phyloP scores from a whole-genome alignment of 306 rosid genomes.

The Leucaena leucocephala region DNA sequence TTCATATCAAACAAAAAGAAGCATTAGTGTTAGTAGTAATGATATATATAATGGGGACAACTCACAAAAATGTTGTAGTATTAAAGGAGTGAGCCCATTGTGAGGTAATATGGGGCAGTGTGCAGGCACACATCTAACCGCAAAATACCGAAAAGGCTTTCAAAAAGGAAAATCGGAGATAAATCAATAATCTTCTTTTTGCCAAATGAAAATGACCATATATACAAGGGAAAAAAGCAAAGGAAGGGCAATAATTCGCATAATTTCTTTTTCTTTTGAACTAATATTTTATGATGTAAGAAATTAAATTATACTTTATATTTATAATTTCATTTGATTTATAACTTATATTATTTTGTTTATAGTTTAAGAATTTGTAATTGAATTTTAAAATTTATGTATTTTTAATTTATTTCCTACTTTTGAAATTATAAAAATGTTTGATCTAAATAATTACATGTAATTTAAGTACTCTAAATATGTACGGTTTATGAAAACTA shows the following conservation, averaged over 20 bases:
- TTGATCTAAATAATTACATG: neutral
- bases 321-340: neutral
- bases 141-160: slow-evolving; percentile 46
- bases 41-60: slow-evolving; percentile 36
- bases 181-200: slow-evolving; percentile 40
- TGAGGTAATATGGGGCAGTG: slow-evolving; percentile 46
- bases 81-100: slow-evolving; percentile 41
- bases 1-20: slow-evolving; percentile 35
- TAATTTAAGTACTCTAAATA: neutral
- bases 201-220: slow-evolving; percentile 43
- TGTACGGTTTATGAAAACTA: neutral
- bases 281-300: neutral
- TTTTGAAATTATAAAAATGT: neutral
- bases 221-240: slow-evolving; percentile 19
- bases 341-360: neutral
- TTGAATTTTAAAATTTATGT: neutral
- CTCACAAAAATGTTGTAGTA: slow-evolving; percentile 30
- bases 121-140: slow-evolving; percentile 40
- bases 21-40: slow-evolving; percentile 1
- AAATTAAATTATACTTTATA: neutral
- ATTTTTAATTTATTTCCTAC: neutral
- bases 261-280: neutral
- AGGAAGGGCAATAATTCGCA: neutral
- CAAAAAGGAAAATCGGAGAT: slow-evolving; percentile 41
- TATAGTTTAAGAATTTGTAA: too few species aligned